These are phyloP conservation scores for Suillus subalutaceus DNA, from an alignment of 768 basidiomycete species.

Conservation along the genomic window DNA sequence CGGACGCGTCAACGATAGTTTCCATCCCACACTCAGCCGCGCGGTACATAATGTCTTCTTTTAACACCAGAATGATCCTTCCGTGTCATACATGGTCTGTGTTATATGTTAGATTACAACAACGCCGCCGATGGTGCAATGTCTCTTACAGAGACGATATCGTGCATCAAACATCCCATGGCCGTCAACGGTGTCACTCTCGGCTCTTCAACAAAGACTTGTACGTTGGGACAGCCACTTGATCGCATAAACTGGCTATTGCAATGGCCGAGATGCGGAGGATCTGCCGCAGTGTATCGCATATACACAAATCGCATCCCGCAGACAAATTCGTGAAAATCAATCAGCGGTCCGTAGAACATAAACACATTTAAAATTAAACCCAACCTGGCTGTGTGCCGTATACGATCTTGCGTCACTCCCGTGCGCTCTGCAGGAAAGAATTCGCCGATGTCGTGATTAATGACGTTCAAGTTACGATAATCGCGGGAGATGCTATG, in stretches of 20 bases:
- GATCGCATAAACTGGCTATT: background rate
- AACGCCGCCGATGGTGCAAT: background rate
- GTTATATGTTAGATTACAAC: background rate
- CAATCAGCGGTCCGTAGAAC: background rate
- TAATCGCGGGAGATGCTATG: background rate
- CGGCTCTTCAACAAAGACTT: background rate
- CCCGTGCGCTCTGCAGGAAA: background rate
- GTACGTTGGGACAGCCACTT: background rate
- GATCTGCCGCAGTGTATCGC: background rate
- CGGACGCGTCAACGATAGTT: background rate
- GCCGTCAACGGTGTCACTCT: background rate
- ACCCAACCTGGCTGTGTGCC: background rate
- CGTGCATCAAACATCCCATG: background rate
- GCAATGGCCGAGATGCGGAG: background rate
- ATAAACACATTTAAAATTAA: background rate
- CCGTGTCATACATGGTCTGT: constrained; percentile 4
- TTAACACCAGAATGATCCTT: background rate
- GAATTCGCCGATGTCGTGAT: constrained; percentile 1
- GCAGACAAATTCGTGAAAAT: background rate
- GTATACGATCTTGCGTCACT: background rate
- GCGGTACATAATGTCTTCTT: background rate
- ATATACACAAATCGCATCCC: background rate
- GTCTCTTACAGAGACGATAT: background rate
- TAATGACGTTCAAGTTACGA: background rate
- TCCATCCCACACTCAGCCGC: background rate